phyloP scores from a whole-genome alignment of 1,139 yeast genomes.

The Zhuliangozyma parablackwelliae region DNA sequence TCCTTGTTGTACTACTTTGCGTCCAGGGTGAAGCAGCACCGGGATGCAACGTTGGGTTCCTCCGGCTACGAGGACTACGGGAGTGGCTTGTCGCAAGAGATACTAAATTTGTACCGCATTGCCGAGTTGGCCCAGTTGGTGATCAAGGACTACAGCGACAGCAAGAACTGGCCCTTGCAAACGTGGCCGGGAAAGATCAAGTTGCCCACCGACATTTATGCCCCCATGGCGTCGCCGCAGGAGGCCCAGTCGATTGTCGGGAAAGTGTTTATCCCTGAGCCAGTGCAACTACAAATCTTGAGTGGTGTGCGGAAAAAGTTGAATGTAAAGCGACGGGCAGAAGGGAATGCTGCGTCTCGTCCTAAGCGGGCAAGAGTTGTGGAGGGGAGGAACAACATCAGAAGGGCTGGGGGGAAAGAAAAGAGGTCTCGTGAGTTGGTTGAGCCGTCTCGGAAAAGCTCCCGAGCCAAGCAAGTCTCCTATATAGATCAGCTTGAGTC shows the following conservation, averaged over 20 bases:
- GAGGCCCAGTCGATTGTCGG: conserved; percentile 45
- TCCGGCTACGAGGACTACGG: conserved; percentile 24
- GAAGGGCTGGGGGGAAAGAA: too few species aligned
- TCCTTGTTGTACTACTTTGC: conserved; percentile 73
- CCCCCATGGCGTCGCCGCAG: conserved; percentile 45
- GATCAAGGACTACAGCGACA: conserved; percentile 54
- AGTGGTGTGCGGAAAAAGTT: conserved; percentile 22
- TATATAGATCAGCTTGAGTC: conserved; percentile 29
- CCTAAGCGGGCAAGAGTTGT: too few species aligned
- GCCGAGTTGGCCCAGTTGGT: conserved; percentile 72
- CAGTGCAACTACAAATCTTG: conserved; percentile 26
- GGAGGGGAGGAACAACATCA: too few species aligned
- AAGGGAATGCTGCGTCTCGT: neutral
- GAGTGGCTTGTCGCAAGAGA: conserved; percentile 18
- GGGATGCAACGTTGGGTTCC: conserved; percentile 50
- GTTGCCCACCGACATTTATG: conserved; percentile 61
- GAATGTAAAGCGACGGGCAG: conserved; percentile 10
- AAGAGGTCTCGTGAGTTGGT: neutral
- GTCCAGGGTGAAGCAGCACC: conserved; percentile 74
- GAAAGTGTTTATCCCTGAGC: conserved; percentile 48
- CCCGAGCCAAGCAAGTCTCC: conserved; percentile 33
- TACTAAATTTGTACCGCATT: conserved; percentile 51
- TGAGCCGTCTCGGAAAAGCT: conserved; percentile 40
- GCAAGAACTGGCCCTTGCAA: conserved; percentile 62
- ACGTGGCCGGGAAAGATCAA: conserved; percentile 80